These are phyloP conservation scores for Trichoderma aggressivum DNA, from an alignment of 2,329 filamentous ascomycete species.

Conservation along the genomic window DNA sequence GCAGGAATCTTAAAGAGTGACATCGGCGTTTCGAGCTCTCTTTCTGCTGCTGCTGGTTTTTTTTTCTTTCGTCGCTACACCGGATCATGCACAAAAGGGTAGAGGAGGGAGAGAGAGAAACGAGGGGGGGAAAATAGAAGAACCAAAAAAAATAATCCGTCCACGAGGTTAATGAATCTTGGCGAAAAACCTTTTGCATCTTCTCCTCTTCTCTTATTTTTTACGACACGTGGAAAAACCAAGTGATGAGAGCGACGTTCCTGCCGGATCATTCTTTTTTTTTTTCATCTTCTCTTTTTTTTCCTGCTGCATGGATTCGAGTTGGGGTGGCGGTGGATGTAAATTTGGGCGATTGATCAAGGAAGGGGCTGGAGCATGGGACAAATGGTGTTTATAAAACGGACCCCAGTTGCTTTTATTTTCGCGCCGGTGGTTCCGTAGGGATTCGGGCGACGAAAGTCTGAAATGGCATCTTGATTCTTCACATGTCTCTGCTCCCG, in stretches of 20 bases:
- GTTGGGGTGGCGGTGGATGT: slow-evolving; percentile 14
- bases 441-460: slow-evolving; percentile 33
- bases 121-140: slow-evolving; percentile 17
- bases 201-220: slow-evolving; percentile 7
- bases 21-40: slow-evolving; percentile 1
- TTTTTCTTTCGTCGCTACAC: slow-evolving; percentile 17
- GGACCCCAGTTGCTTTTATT: slow-evolving; percentile 25
- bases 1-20: slow-evolving; percentile 34
- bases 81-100: slow-evolving; percentile 21
- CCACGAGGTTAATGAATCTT: slow-evolving; percentile 18
- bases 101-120: slow-evolving; percentile 18
- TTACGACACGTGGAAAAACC: background rate
- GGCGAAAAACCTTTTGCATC: slow-evolving; percentile 1
- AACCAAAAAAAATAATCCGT: slow-evolving; percentile 8
- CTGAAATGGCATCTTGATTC: slow-evolving; percentile 36
- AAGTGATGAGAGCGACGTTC: slow-evolving; percentile 13
- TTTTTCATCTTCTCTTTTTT: background rate
- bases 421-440: slow-evolving; percentile 29
- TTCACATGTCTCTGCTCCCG: slow-evolving; percentile 23
- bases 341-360: slow-evolving; percentile 20
- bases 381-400: slow-evolving; percentile 31
- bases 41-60: slow-evolving; percentile 8
- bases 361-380: slow-evolving; percentile 34
- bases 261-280: slow-evolving; percentile 1
- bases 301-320: slow-evolving; percentile 7